phyloP scores from a whole-genome alignment of 169 alveolate species.

The Eimeria praecox region DNA sequence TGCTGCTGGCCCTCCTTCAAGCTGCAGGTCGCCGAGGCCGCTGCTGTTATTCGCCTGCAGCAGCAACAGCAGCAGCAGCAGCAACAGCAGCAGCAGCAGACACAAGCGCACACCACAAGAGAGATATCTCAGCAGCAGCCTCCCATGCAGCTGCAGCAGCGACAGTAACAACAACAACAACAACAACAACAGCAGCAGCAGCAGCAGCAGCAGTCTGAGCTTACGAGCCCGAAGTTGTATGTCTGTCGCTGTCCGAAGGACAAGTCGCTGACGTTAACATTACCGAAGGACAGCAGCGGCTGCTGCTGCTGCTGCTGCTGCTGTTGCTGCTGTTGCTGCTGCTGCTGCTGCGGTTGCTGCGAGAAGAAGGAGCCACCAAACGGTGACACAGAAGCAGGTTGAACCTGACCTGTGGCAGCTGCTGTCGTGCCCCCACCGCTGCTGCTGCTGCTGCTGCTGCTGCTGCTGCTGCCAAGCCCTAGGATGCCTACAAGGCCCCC shows the following conservation, averaged over 20 bases:
- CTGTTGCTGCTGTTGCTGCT: conserved; percentile 38
- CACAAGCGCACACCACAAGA: background rate
- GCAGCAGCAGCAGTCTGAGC: conserved; percentile 13
- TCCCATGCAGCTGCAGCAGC: background rate
- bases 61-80: conserved; percentile 27
- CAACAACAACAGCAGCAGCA: background rate
- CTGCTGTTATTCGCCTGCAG: conserved; percentile 41
- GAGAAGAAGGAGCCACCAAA: conserved; percentile 27
- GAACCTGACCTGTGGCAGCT: background rate
- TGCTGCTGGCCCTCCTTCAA: conserved; percentile 20
- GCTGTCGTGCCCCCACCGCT: conserved; percentile 38
- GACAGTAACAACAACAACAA: conserved; percentile 1
- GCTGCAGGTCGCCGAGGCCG: conserved; percentile 59
- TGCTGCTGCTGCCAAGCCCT: background rate
- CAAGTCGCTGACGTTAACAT: conserved; percentile 42
- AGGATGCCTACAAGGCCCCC: conserved; percentile 41
- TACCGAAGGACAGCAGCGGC: conserved; percentile 34
- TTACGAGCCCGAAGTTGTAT: conserved; percentile 61
- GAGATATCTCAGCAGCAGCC: background rate
- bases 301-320: conserved; percentile 71
- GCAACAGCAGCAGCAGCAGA: background rate
- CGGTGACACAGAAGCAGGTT: background rate
- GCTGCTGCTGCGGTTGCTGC: conserved; percentile 13
- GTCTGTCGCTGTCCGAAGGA: conserved; percentile 50
- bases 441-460: conserved; percentile 59